Base-by-base conservation (phyloP, 176 grass and related monocot species). In the Ampelocalamus luodianensis region DNA sequence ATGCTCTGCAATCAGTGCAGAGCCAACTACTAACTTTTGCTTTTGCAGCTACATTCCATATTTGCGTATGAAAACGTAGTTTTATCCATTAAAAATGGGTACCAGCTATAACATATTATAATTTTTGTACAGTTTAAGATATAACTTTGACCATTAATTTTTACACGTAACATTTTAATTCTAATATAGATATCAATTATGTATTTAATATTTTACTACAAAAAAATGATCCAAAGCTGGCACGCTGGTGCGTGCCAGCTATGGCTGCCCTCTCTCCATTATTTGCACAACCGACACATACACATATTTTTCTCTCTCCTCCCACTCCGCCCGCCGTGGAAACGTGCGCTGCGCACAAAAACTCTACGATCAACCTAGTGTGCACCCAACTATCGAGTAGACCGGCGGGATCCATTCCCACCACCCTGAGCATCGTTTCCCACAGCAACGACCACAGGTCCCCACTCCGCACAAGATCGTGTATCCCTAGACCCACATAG, bases 251-350 rank as follows among this genome's bases (percentile, higher is more conserved):
- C 6, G 9, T 54, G 3, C 1, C 29, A 68, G 0, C 20, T 38
- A 38, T 58, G 0, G 0, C 2, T 1, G 1, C 0, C 1, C 0
- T 36, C 0, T 0, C 3, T 10, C 0, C 0, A 3, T 69, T 29
- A 49, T 55, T 42, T 5, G 0, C 4, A 6, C 1, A 2, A 1
- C 3, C 0, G 0, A 62, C 5, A 5, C 8, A 0, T 3, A n/a
- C 12, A 11, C 0, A 23, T 1, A 1, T 29, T 8, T 72, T 18
- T 75, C 78, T 58, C 76, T 65, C 76, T 53, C n/a, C 32, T 6
- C 4, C 10, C 26, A 38, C 8, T 39, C 4, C 0, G 2, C 0
- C 4, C 0, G 2, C 0, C 5, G 3, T 64, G 0, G 3, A 13
- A 39, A 74, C 1, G 0, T 38, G 76, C 1, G 60, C 48, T 74